Percentiles rank a stretch among this genome's conserved stretches.
phyloP scores from a whole-genome alignment of 495 filamentous ascomycete genomes.

The Tricharina praecox region DNA sequence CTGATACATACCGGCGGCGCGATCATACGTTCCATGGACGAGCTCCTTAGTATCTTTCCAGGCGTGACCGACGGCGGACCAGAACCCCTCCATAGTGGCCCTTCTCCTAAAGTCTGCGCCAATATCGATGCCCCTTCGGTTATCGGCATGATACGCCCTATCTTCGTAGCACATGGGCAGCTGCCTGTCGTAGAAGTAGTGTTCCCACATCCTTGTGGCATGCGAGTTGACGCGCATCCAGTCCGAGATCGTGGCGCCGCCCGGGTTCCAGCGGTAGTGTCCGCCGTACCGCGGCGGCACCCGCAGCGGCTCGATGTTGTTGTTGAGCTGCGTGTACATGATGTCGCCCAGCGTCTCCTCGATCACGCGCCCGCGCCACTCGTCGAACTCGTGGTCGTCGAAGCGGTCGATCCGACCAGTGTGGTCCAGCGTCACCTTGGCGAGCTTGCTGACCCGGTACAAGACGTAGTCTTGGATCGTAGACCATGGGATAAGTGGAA shows the following conservation, averaged over 20 bases:
- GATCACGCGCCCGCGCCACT: not conserved
- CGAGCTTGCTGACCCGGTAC: not conserved
- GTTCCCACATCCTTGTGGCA: not conserved
- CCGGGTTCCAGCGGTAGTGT: not conserved
- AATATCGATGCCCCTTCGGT: too few relatives aligned
- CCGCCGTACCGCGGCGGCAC: not conserved
- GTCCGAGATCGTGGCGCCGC: not conserved
- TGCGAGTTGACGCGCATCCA: not conserved
- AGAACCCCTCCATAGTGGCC: too few relatives aligned
- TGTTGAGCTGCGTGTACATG: not conserved
- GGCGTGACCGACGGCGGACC: not conserved
- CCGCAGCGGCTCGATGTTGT: not conserved
- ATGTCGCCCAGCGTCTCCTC: not conserved
- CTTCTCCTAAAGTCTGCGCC: too few relatives aligned
- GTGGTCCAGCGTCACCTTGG: not conserved
- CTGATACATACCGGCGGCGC: too few relatives aligned
- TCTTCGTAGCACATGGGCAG: not conserved
- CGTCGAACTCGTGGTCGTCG: not conserved
- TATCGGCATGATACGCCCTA: too few relatives aligned
- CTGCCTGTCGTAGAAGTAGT: not conserved
- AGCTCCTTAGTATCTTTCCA: not conserved
- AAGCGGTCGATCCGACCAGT: not conserved
- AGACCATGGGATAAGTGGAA: constrained; percentile 19
- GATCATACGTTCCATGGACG: too few relatives aligned
- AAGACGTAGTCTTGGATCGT: not conserved